phyloP scores from a whole-genome alignment of 2,329 filamentous ascomycete genomes.

The Paraconiothyrium brasiliense region DNA sequence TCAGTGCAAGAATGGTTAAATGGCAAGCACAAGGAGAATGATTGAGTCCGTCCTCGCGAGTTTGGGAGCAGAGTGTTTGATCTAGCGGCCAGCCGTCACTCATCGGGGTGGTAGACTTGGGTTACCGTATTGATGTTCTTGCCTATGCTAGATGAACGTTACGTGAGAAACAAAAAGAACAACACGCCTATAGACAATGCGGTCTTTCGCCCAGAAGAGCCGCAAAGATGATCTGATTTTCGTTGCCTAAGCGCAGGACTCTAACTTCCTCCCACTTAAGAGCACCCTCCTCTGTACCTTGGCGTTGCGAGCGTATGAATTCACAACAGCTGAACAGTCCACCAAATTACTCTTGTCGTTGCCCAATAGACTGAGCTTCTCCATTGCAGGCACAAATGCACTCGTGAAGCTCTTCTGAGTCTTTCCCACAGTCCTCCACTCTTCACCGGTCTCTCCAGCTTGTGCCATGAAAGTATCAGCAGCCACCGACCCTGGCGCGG shows the following conservation, averaged over 20 bases:
- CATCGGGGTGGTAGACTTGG: background rate
- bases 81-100: background rate
- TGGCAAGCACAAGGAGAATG: background rate
- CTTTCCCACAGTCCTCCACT: slow-evolving; percentile 9
- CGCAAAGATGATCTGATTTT: background rate
- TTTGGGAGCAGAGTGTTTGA: too few species aligned
- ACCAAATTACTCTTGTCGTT: slow-evolving; percentile 10
- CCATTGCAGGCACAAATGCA: slow-evolving; percentile 26
- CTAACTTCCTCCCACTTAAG: background rate
- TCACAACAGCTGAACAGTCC: slow-evolving; percentile 17
- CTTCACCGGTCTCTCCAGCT: slow-evolving; percentile 8
- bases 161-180: background rate
- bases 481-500: slow-evolving; percentile 16
- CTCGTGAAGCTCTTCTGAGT: slow-evolving; percentile 9
- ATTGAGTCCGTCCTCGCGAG: background rate
- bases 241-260: background rate
- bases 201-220: background rate
- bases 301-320: background rate
- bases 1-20: background rate
- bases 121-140: too few species aligned
- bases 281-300: background rate
- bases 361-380: slow-evolving; percentile 19
- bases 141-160: too few species aligned
- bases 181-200: background rate
- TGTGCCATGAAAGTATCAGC: slow-evolving; percentile 15